Conservation (phyloP, 345 rosid species). For the Hibiscus mutabilis region DNA sequence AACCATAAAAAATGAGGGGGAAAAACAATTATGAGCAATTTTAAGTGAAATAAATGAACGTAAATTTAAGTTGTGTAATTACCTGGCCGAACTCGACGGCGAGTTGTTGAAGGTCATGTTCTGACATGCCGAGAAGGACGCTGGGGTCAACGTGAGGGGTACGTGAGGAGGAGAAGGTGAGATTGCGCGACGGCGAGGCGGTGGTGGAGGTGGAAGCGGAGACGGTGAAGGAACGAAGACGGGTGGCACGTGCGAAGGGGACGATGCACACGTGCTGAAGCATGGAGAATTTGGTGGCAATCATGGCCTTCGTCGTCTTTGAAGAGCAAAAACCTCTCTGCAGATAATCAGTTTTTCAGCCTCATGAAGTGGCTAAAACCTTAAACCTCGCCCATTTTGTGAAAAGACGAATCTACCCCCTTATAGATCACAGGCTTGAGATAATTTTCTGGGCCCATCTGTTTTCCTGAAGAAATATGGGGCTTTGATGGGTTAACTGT, state of each 20-base stretch:
- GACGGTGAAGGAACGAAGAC: slow-evolving; percentile 32
- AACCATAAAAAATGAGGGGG: neutral
- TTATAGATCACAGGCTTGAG: neutral
- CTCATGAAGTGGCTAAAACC: slow-evolving; percentile 25
- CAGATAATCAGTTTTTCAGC: slow-evolving; percentile 9
- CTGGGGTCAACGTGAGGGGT: slow-evolving; percentile 43
- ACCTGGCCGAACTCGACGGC: slow-evolving; percentile 83
- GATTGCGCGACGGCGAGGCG: slow-evolving; percentile 25
- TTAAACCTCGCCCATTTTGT: slow-evolving; percentile 19
- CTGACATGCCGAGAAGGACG: slow-evolving; percentile 91
- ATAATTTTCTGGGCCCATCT: neutral
- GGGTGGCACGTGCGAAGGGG: slow-evolving; percentile 47
- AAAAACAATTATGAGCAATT: neutral
- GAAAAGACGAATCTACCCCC: slow-evolving; percentile 18
- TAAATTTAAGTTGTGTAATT: slow-evolving; percentile 4
- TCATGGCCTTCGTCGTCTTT: slow-evolving; percentile 20
- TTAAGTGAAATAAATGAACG: neutral
- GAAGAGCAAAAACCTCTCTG: neutral
- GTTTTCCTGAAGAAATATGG: neutral
- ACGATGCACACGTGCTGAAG: slow-evolving; percentile 51
- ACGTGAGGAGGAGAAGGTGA: slow-evolving; percentile 26
- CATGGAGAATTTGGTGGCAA: slow-evolving; percentile 45
- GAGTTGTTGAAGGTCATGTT: slow-evolving; percentile 76
- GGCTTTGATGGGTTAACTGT: neutral
- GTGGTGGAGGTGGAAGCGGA: slow-evolving; percentile 14